These are phyloP conservation scores for Austropuccinia psidii DNA, from an alignment of 1,284 basidiomycete genomes.

Conservation along the genomic window DNA sequence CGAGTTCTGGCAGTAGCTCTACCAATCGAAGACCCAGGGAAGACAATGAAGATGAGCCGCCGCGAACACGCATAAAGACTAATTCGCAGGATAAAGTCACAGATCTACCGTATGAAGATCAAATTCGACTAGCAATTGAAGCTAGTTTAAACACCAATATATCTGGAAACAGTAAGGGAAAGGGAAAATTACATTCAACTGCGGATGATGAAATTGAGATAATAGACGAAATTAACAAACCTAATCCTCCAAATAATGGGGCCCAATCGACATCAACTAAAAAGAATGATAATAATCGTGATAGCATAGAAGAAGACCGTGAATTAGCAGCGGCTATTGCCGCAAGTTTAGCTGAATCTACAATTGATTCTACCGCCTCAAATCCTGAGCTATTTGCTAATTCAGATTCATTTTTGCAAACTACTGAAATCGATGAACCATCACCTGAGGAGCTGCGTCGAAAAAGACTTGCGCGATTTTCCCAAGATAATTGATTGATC, in stretches of 20 bases:
- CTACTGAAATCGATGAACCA: slow-evolving; percentile 22
- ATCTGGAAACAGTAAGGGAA: neutral
- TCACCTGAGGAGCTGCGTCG: slow-evolving; percentile 23
- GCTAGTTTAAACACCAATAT: slow-evolving; percentile 4
- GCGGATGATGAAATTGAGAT: too few relatives aligned
- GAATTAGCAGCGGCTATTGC: slow-evolving; percentile 20
- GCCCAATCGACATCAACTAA: neutral
- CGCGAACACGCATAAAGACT: neutral
- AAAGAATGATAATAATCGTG: too few relatives aligned
- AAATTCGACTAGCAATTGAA: slow-evolving; percentile 20
- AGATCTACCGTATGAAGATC: slow-evolving; percentile 7
- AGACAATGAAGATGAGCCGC: neutral
- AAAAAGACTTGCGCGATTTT: slow-evolving; percentile 24
- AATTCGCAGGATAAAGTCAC: neutral
- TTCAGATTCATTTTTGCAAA: neutral
- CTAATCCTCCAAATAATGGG: neutral
- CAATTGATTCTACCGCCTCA: neutral
- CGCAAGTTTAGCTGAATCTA: slow-evolving; percentile 4
- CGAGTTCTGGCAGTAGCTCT: neutral
- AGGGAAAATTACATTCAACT: too few relatives aligned
- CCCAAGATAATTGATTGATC: too few relatives aligned
- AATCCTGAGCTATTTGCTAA: neutral
- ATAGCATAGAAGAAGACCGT: neutral
- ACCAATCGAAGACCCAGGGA: slow-evolving; percentile 1
- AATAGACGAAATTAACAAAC: too few relatives aligned